phyloP scores from a whole-genome alignment of 495 filamentous ascomycete species.

The Penicillium longicatenatum region DNA sequence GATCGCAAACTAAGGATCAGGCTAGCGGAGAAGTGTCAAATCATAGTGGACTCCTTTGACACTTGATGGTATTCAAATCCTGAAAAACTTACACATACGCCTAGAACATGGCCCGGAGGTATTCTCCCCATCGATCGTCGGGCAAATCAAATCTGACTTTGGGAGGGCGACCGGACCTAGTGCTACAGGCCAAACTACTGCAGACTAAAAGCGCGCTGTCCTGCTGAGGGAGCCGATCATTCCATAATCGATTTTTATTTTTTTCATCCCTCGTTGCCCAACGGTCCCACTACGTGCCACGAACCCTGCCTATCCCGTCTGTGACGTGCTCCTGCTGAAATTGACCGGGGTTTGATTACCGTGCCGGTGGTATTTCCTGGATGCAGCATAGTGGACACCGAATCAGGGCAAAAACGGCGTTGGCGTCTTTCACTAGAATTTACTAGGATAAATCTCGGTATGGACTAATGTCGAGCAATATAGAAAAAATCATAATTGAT shows the following conservation, averaged over 20 bases:
- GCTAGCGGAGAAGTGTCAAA: neutral
- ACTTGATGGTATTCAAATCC: neutral
- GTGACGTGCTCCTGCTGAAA: neutral
- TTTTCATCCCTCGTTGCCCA: slow-evolving; percentile 22
- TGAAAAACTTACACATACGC: too few relatives aligned
- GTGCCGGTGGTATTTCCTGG: neutral
- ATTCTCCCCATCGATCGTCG: neutral
- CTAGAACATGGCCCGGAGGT: too few relatives aligned
- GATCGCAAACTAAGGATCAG: neutral
- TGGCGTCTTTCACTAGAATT: neutral
- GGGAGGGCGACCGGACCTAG: neutral
- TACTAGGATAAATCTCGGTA: neutral
- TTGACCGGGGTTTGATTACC: slow-evolving; percentile 2
- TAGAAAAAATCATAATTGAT: neutral
- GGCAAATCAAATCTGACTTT: neutral
- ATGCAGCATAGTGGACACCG: slow-evolving; percentile 1
- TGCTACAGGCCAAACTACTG: slow-evolving; percentile 16
- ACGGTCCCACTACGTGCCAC: slow-evolving; percentile 16
- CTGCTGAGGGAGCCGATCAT: slow-evolving; percentile 12
- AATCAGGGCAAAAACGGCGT: neutral
- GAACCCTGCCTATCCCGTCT: neutral
- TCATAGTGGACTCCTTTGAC: neutral
- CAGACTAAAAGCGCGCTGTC: slow-evolving; percentile 16
- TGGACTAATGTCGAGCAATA: neutral
- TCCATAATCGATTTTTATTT: slow-evolving; percentile 4